Base-by-base conservation (phyloP, 2,329 filamentous ascomycete genomes). In the Fusarium sp. region DNA sequence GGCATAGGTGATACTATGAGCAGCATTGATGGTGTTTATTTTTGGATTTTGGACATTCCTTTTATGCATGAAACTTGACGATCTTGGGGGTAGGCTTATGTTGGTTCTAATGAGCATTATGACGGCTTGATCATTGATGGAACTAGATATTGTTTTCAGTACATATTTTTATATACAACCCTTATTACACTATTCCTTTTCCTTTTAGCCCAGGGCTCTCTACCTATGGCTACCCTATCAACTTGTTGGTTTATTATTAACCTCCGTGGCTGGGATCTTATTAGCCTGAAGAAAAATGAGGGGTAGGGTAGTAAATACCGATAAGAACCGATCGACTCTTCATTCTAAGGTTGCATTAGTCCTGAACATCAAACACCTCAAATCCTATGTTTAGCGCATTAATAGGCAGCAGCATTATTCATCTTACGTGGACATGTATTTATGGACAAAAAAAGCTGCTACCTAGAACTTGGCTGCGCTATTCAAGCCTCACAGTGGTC, bases 381-480 rank as follows among this genome's bases (percentile, higher is more conserved):
- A 31, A 20, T 31, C 11, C 27, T 20, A 47, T 27, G 24, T 24
- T 34, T 24, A 24, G 29, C 24, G 20, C 24, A 37, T 18, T 9
- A 37, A 35, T 5, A 54, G 50, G 50, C 50, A 54, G 50, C 50
- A 54, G 18, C 50, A 37, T 57, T 57, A 1, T 24, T 3, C 8
- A 35, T 38, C 56, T 61, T 31, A 61, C 37, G 58, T 45, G 35
- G 22, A 11, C 24, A 20, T 59, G 35, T 34, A n/a, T 45, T 42
- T 29, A 60, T 29, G 13, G 56, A n/a, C 35, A 6, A 10, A 18
- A 29, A 57, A 57, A 13, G 11, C 56, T 14, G 34, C 22, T 40
- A 54, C 50, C 50, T 54, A 31, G 8, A 6, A 14, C 10, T n/a
- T 40, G 56, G 56, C 56, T 59, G 56, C 56, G 56, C 56, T 38